Base-by-base conservation (phyloP, 2,329 filamentous ascomycete species). In the Beauveria bassiana region DNA sequence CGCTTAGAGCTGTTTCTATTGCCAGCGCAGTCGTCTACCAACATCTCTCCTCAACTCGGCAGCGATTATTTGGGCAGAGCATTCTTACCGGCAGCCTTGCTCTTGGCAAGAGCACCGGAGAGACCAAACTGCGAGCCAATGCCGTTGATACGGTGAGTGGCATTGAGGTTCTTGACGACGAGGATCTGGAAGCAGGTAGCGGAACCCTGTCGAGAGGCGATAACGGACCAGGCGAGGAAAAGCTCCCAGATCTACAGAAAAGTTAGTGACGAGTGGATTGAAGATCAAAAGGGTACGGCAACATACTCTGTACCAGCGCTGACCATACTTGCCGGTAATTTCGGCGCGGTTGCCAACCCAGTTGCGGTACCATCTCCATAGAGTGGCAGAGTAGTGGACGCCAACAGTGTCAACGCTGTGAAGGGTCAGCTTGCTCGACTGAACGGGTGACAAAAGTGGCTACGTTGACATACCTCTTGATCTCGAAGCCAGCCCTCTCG, bases 361-460 rank as follows among this genome's bases (percentile, higher is more conserved):
- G 84, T 98, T 98, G 67, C 95, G 85, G 82, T 98, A 98, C 95
- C 95, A 98, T 72, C 90, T 86, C 95, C 95, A 98, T 65, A 99
- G 80, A 31, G 95, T 98, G 58, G 92, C 92, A 56, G 91, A 96
- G 80, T 97, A 98, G 81, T 98, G 95, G 49, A 98, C 91, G 71
- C 95, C 93, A 69, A 98, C 85, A 50, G 93, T 98, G 75, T 99
- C 95, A 66, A 96, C 79, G 68, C 81, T 75, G 20, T 40, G 14
- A 22, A 49, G 4, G 12, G 24, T 56, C 46, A 56, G 46, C 38
- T 24, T 57, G 20, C n/a, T 20, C 2, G 38, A 18, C 10, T n/a
- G 24, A 6, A 6, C 18, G 9, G 8, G 5, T 2, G 18, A 18
- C 10, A 34, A 24, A 10, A 18, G 22, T 43, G 3, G 8, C 38